Conservation (phyloP, 345 rosid genomes). For the Rhodomyrtus tomentosa region DNA sequence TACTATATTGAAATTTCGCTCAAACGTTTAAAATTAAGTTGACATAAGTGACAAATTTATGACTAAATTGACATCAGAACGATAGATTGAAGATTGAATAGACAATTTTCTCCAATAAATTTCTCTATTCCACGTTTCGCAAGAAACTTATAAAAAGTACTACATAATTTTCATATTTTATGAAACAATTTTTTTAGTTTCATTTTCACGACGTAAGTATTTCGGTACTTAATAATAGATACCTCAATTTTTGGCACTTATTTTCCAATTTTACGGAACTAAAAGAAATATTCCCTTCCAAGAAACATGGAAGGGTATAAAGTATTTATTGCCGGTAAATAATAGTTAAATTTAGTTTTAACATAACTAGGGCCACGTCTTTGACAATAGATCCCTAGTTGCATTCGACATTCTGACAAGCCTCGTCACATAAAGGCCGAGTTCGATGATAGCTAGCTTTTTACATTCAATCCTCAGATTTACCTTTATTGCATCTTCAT, state of each 20-base stretch:
- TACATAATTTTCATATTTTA: neutral
- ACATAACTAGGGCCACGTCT: neutral
- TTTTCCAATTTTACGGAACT: neutral
- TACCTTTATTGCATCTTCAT: too few relatives aligned
- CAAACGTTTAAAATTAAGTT: too few relatives aligned
- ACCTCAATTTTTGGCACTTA: neutral
- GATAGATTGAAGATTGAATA: neutral
- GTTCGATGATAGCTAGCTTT: neutral
- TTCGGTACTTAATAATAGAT: neutral
- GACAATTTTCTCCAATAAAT: neutral
- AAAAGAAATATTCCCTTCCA: neutral
- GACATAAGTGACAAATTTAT: too few relatives aligned
- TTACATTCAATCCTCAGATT: neutral
- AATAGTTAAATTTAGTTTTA: neutral
- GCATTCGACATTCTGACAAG: neutral
- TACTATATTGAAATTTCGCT: too few relatives aligned
- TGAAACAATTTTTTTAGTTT: neutral
- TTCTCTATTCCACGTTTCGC: neutral
- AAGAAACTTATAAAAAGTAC: neutral
- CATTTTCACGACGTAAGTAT: neutral
- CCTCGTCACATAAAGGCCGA: neutral
- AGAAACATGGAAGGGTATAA: neutral
- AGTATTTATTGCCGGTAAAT: neutral
- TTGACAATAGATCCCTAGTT: neutral
- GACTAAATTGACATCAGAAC: too few relatives aligned